phyloP scores from a whole-genome alignment of 2,329 filamentous ascomycete genomes.

The Trichoderma atroviride region DNA sequence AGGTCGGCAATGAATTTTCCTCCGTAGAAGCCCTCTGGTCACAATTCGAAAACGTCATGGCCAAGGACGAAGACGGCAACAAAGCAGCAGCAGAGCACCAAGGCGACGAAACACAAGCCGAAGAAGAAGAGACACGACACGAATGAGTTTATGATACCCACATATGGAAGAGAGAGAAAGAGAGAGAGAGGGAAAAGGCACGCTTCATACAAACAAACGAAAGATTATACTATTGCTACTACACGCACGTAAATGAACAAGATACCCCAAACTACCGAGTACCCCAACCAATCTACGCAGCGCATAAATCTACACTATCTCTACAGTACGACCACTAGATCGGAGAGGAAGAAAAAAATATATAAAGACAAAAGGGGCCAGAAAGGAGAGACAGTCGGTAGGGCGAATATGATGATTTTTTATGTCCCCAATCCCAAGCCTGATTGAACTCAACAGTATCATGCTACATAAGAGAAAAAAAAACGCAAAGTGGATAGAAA shows the following conservation, averaged over 20 bases:
- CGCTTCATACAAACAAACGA: background rate
- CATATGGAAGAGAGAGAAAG: background rate
- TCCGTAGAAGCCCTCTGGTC: conserved; percentile 96
- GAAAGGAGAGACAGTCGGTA: conserved; percentile 14
- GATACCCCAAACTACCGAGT: background rate
- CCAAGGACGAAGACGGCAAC: conserved; percentile 57
- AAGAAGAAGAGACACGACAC: conserved; percentile 11
- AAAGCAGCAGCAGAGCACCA: conserved; percentile 36
- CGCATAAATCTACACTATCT: conserved; percentile 25
- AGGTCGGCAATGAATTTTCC: conserved; percentile 96
- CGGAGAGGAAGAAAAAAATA: background rate
- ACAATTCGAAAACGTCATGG: conserved; percentile 96
- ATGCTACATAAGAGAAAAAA: conserved; percentile 34
- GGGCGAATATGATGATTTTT: conserved; percentile 32
- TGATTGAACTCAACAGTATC: conserved; percentile 34
- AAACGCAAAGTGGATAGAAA: conserved; percentile 32
- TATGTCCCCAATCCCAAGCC: conserved; percentile 28
- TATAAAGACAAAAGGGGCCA: background rate
- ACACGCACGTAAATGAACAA: background rate
- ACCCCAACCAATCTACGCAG: conserved; percentile 10
- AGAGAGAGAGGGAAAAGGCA: background rate
- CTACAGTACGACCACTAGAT: conserved; percentile 23
- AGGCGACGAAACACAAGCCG: conserved; percentile 30
- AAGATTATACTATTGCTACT: conserved; percentile 9
- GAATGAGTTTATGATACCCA: background rate